Conservation (phyloP, 352 stramenopile species). For the Pythium pectinolyticum region DNA sequence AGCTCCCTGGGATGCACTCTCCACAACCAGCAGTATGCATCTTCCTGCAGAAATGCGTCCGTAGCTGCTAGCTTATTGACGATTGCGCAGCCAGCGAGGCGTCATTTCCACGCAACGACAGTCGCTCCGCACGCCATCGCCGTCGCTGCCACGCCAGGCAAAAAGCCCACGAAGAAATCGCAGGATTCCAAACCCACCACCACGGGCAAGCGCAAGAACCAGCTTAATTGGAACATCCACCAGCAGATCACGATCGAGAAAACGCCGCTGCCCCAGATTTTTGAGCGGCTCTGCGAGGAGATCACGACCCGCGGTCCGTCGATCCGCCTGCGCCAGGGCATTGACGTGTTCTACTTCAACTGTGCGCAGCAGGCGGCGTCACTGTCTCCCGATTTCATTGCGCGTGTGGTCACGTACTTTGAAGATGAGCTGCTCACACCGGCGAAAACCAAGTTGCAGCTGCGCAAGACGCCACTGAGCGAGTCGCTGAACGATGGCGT, state of each 20-base stretch:
- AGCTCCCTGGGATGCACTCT: too few species aligned
- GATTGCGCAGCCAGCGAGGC: neutral
- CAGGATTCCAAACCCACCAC: neutral
- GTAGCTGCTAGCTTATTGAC: slow-evolving; percentile 1
- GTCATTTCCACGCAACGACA: neutral
- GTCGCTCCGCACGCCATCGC: neutral
- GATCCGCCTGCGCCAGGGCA: slow-evolving; percentile 39
- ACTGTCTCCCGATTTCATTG: slow-evolving; percentile 32
- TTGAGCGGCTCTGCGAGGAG: slow-evolving; percentile 47
- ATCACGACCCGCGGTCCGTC: slow-evolving; percentile 37
- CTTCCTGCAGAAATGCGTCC: neutral
- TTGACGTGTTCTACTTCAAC: slow-evolving; percentile 79
- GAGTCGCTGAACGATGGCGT: slow-evolving; percentile 63
- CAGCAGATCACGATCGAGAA: slow-evolving; percentile 45
- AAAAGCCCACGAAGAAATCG: neutral
- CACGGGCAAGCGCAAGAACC: slow-evolving; percentile 5
- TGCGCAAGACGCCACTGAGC: slow-evolving; percentile 38
- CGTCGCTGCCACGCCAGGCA: neutral
- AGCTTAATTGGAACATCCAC: slow-evolving; percentile 46
- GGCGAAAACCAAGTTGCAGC: slow-evolving; percentile 5
- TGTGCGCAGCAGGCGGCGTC: slow-evolving; percentile 50
- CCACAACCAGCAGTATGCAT: too few species aligned
- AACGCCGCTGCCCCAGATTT: slow-evolving; percentile 51
- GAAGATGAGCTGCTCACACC: slow-evolving; percentile 40
- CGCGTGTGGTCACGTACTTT: slow-evolving; percentile 53